Percentiles rank a stretch among this genome's conserved stretches.
phyloP scores from a whole-genome alignment of 192 early-diverging fungal species.

The Coemansia aciculifera region DNA sequence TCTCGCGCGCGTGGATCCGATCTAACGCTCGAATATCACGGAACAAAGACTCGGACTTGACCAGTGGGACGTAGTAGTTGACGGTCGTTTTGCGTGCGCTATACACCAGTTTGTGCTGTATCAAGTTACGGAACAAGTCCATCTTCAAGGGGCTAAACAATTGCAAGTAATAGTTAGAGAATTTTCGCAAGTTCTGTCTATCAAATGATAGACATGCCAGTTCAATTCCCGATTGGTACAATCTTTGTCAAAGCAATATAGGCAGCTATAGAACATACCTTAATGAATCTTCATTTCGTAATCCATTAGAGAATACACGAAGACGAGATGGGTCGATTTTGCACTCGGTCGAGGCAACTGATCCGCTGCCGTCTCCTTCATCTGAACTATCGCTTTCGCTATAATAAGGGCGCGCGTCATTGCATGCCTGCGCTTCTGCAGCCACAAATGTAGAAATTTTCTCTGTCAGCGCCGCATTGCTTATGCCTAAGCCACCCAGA shows the following conservation, averaged over 20 bases:
- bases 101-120: slow-evolving; percentile 27
- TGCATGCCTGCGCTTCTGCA: slow-evolving; percentile 11
- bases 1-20: slow-evolving; percentile 62
- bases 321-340: not conserved
- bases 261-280: not conserved
- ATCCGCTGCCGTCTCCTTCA: not conserved
- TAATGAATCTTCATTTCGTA: not conserved
- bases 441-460: not conserved
- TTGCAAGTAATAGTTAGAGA: not conserved
- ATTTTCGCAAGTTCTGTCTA: not conserved
- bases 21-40: slow-evolving; percentile 45
- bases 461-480: not conserved
- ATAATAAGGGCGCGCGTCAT: not conserved
- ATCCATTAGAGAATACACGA: not conserved
- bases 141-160: slow-evolving; percentile 32
- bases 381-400: not conserved
- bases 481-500: not conserved
- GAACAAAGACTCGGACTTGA: slow-evolving; percentile 25
- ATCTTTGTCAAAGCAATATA: not conserved
- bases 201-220: not conserved
- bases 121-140: slow-evolving; percentile 30
- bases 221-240: not conserved
- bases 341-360: not conserved
- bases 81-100: slow-evolving; percentile 7
- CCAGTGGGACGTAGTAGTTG: slow-evolving; percentile 29